phyloP scores from a whole-genome alignment of 805 yeast species.

The Vanderwaltozyma yarrowii region DNA sequence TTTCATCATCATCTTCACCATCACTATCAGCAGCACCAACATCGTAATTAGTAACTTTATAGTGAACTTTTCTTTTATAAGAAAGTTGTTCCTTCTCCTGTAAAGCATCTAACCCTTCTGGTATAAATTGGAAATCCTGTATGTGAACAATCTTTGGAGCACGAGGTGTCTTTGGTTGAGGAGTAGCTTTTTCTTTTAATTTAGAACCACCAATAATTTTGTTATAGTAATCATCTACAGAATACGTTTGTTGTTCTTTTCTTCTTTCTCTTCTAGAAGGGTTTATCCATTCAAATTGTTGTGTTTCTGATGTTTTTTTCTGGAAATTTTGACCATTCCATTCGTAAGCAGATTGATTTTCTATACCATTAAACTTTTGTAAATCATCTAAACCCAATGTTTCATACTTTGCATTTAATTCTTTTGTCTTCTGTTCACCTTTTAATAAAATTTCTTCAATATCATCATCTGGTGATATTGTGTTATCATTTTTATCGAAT shows the following conservation, averaged over 20 bases:
- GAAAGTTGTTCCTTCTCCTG: constrained; percentile 57
- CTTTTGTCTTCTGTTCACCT: constrained; percentile 76
- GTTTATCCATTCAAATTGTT: constrained; percentile 49
- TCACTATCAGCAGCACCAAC: constrained; percentile 42
- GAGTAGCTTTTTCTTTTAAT: constrained; percentile 25
- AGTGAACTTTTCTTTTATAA: constrained; percentile 49
- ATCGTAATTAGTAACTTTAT: constrained; percentile 48
- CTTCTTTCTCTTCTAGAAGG: constrained; percentile 53
- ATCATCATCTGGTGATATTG: constrained; percentile 41
- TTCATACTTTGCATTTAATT: constrained; percentile 71
- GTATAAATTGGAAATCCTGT: constrained; percentile 69
- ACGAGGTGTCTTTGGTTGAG: constrained; percentile 37
- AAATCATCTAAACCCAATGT: constrained; percentile 86
- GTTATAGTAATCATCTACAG: constrained; percentile 66
- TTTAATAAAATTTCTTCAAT: constrained; percentile 71
- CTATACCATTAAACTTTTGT: constrained; percentile 64
- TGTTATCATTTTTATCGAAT: constrained; percentile 42
- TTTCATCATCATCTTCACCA: constrained; percentile 31
- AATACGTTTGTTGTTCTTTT: constrained; percentile 67
- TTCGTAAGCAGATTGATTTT: constrained; percentile 84
- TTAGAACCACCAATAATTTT: constrained; percentile 41
- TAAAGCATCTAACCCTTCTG: constrained; percentile 41
- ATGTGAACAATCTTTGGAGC: constrained; percentile 56
- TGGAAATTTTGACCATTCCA: constrained; percentile 83
- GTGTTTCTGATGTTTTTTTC: constrained; percentile 31